A percentile compares a stretch with the other conserved stretches of the same genome.
These are phyloP conservation scores for Fusarium staphyleae DNA, from an alignment of 2,329 filamentous ascomycete species.

Conservation along the genomic window DNA sequence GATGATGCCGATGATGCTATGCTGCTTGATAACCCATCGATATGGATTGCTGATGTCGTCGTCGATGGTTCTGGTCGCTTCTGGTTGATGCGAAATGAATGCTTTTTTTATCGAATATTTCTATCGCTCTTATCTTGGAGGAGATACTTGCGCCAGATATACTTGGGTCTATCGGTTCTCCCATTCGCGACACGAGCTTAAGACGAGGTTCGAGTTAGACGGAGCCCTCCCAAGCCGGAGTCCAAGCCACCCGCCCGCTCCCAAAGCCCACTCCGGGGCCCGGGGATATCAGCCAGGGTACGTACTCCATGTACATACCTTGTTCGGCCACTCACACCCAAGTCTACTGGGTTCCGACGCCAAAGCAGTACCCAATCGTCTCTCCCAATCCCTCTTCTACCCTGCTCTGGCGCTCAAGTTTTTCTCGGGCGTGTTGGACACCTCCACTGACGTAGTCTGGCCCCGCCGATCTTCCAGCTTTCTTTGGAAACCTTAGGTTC, in stretches of 20 bases:
- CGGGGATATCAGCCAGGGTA: conserved; percentile 5
- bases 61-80: conserved; percentile 23
- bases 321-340: conserved; percentile 16
- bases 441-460: conserved; percentile 39
- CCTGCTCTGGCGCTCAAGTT: conserved; percentile 26
- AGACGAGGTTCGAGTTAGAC: conserved; percentile 12
- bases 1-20: conserved; percentile 28
- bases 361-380: conserved; percentile 26
- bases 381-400: conserved; percentile 31
- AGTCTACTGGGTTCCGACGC: conserved; percentile 28
- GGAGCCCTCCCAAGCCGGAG: conserved; percentile 16
- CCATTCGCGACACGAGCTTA: conserved; percentile 8
- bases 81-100: conserved; percentile 8
- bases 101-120: conserved; percentile 25
- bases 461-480: conserved; percentile 31
- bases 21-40: conserved; percentile 1
- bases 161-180: not conserved
- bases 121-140: not conserved
- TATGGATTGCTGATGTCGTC: conserved; percentile 27
- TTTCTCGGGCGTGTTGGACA: conserved; percentile 19
- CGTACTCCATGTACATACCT: conserved; percentile 16
- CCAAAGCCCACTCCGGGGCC: conserved; percentile 17
- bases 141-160: conserved; percentile 5
- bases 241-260: conserved; percentile 19
- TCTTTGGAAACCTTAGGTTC: conserved; percentile 1